Base-by-base conservation (phyloP, 495 filamentous ascomycete genomes). In the Articulospora tetracladia region DNA sequence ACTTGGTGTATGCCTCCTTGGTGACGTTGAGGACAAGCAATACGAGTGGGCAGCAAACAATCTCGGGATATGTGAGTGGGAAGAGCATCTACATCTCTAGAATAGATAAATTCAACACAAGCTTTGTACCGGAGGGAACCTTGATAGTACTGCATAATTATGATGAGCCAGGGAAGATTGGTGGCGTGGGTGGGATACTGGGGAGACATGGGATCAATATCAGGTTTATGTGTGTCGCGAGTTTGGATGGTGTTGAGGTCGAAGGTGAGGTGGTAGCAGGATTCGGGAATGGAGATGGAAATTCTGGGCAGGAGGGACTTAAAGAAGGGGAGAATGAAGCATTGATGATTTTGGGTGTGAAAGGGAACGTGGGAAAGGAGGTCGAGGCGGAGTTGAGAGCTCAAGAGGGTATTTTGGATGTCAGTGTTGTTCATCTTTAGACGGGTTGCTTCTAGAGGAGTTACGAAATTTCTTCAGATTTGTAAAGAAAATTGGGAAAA, bases 121-220 rank as follows among this genome's bases (percentile, higher is more conserved):
- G 78, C 25, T 89, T 91, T 67, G 73, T 77, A 13, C 86, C 87
- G 1, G 75, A 82, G 50, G 87, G 87, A 1, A 86, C 79, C 0
- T 66, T 90, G 62, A 68, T 91, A 1, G 80, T 91, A 30, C 77
- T 87, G 57, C 78, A 87, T 56, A 90, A 91, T 70, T 87, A 86
- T 62, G 87, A 91, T 70, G 75, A 82, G 60, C 86, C 85, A 0
- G 87, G 87, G 22, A 89, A 87, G 74, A 91, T 91, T 67, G 87
- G 87, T 13, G 78, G 84, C 22, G 87, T 91, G 19, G 87, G 87
- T 1, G 77, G 74, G 27, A 74, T 80, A 55, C 71, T 91, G 39
- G 87, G 86, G 0, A 74, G 74, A 52, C 80, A 85, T 44, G 81
- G 77, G 0, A 81, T 91, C 49, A 91, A 91, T 67, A 88, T 90